Percentiles rank a stretch among this genome's conserved stretches.
Conservation (phyloP, 176 grass and related monocot genomes). For the Oropetium thomaeum region DNA sequence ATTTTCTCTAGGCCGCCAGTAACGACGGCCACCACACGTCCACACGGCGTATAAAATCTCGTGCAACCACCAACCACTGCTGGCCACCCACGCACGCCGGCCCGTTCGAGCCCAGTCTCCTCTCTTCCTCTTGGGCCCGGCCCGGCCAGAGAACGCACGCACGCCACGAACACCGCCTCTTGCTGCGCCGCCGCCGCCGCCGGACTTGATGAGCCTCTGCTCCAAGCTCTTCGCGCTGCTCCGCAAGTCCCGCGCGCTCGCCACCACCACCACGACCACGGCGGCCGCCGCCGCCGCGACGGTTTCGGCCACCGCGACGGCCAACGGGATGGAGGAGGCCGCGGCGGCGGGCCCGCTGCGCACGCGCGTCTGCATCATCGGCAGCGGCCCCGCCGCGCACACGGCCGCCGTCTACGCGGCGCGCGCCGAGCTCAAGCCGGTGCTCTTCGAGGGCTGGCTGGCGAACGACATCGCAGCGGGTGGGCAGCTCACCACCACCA, state of each 20-base stretch:
- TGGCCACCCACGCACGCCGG: conserved; percentile 4
- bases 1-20: neutral
- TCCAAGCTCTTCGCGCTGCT: conserved; percentile 66
- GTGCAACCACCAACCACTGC: neutral
- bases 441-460: conserved; percentile 90
- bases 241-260: conserved; percentile 52
- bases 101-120: conserved; percentile 9
- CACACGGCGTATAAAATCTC: conserved; percentile 24
- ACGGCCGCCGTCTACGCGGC: conserved; percentile 88
- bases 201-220: conserved; percentile 44
- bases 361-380: conserved; percentile 85
- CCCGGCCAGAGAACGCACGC: neutral
- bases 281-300: conserved; percentile 12
- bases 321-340: conserved; percentile 63
- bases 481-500: conserved; percentile 96
- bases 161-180: neutral
- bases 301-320: neutral
- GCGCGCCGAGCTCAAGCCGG: conserved; percentile 68
- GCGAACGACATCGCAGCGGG: conserved; percentile 96
- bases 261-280: neutral
- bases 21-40: neutral
- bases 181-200: neutral
- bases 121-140: neutral
- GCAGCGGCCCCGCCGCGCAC: conserved; percentile 87
- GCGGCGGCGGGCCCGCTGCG: conserved; percentile 45